phyloP scores from a whole-genome alignment of 176 grass and related monocot genomes.

The Triticum turgidum region DNA sequence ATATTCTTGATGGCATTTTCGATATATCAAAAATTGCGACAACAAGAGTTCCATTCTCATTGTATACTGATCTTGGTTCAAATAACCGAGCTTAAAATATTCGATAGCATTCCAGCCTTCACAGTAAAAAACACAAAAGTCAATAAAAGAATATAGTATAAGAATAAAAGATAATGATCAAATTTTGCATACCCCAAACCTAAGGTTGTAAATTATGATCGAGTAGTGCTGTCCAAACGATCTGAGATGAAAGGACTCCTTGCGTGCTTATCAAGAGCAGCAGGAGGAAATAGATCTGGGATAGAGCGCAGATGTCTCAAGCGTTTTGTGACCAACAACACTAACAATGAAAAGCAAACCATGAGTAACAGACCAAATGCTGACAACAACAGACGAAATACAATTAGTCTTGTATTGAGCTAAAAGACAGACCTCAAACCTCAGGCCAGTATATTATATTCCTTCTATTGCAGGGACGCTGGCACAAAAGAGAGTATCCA shows the following conservation, averaged over 20 bases:
- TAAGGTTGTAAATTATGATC: not conserved
- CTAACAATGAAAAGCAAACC: not conserved
- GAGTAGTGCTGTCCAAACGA: not conserved
- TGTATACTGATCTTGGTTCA: not conserved
- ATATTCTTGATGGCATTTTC: not conserved
- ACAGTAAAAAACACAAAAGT: not conserved
- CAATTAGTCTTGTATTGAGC: not conserved
- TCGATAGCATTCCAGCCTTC: not conserved
- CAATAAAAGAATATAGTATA: no score
- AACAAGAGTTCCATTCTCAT: not conserved
- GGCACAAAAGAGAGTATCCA: no score
- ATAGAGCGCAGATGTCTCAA: not conserved
- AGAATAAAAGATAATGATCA: not conserved
- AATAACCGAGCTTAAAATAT: constrained; percentile 2
- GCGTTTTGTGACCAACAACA: not conserved
- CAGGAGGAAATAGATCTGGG: not conserved
- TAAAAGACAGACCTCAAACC: no score
- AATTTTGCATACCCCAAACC: not conserved
- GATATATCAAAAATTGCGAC: not conserved
- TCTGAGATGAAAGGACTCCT: not conserved
- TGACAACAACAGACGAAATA: not conserved
- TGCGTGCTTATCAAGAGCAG: not conserved
- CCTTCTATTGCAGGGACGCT: no score
- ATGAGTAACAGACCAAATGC: not conserved
- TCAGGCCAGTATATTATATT: no score